Conservation (phyloP, 805 yeast species). For the Ogataea kodamae region DNA sequence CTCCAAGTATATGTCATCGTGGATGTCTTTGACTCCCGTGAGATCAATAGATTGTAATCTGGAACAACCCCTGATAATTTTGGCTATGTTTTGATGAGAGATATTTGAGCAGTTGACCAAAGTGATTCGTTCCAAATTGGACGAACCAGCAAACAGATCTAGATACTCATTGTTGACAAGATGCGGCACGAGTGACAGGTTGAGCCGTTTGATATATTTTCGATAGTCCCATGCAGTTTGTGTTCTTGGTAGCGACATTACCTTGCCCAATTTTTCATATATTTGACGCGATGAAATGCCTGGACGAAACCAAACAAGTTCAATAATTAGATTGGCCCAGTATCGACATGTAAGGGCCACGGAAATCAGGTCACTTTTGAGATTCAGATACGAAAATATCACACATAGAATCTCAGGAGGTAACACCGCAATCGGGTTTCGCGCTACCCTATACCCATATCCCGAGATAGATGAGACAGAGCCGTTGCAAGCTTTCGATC, state of each 20-base stretch:
- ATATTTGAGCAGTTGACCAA: conserved; percentile 74
- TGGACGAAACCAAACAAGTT: conserved; percentile 86
- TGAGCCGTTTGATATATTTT: conserved; percentile 70
- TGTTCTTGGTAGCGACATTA: conserved; percentile 47
- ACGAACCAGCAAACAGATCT: conserved; percentile 59
- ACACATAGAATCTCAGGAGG: conserved; percentile 63
- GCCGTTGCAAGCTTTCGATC: conserved; percentile 27
- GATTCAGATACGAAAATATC: conserved; percentile 60
- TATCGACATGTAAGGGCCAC: conserved; percentile 71
- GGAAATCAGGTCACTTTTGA: conserved; percentile 56
- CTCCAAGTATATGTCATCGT: conserved; percentile 67
- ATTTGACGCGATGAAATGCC: conserved; percentile 50
- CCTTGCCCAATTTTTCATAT: conserved; percentile 49
- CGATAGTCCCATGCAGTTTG: conserved; percentile 64
- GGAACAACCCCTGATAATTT: conserved; percentile 60
- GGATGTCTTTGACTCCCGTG: conserved; percentile 66
- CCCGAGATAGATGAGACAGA: conserved; percentile 17
- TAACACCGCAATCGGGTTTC: conserved; percentile 39
- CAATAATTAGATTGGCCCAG: conserved; percentile 77
- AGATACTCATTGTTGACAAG: conserved; percentile 64
- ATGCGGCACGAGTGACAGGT: conserved; percentile 70
- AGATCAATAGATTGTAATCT: conserved; percentile 82
- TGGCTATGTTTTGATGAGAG: conserved; percentile 56
- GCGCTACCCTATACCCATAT: conserved; percentile 10
- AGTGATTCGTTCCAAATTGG: conserved; percentile 79